phyloP scores from a whole-genome alignment of 1,139 yeast genomes.

The Pichia sp. region DNA sequence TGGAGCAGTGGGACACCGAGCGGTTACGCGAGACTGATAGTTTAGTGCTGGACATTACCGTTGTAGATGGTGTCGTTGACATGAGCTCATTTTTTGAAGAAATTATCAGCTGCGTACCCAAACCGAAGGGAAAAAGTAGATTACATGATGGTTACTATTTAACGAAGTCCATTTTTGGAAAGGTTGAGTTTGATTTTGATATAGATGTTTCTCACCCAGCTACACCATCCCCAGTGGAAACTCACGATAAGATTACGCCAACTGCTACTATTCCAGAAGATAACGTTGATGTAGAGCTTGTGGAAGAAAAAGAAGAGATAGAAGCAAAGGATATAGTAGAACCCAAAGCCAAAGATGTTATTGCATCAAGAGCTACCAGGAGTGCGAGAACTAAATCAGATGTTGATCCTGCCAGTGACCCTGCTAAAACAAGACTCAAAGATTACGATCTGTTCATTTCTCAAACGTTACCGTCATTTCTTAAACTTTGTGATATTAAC shows the following conservation, averaged over 20 bases:
- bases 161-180: conserved; percentile 31
- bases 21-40: conserved; percentile 11
- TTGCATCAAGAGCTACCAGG: conserved; percentile 4
- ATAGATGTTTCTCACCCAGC: background rate
- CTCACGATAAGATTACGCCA: background rate
- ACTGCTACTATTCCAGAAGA: background rate
- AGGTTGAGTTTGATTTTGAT: conserved; percentile 11
- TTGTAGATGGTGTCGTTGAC: conserved; percentile 15
- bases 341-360: background rate
- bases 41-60: conserved; percentile 8
- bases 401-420: conserved; percentile 6
- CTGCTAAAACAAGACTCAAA: conserved; percentile 14
- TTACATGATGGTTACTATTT: conserved; percentile 48
- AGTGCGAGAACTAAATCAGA: conserved; percentile 8
- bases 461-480: conserved; percentile 18
- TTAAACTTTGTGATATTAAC: conserved; percentile 18
- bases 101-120: conserved; percentile 23
- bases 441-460: conserved; percentile 16
- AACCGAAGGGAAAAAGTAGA: conserved; percentile 37
- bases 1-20: conserved; percentile 15
- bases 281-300: conserved; percentile 10
- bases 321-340: background rate
- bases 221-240: background rate
- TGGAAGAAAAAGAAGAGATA: background rate
- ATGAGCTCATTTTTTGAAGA: conserved; percentile 31